Evolutionary conservation across 768 basidiomycete genomes (phyloP).

Genomic region (Serpula lacrymans): DNA sequence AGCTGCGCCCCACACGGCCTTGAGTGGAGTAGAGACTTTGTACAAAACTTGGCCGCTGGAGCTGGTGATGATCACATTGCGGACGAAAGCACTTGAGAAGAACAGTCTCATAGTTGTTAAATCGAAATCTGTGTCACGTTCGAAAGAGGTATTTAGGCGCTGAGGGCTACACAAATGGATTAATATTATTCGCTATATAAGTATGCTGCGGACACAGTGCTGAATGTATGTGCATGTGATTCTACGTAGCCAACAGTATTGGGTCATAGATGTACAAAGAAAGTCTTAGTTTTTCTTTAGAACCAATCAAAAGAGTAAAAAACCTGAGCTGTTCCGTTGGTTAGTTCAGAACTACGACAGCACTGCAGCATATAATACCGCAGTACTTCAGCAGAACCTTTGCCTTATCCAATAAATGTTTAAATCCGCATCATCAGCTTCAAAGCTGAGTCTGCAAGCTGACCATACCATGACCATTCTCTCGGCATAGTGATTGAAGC

Average conservation of each 20-base stretch:
- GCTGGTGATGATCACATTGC: conserved; percentile 5
- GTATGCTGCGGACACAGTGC: neutral
- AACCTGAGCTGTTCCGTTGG: too few species aligned
- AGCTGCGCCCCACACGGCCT: conserved; percentile 6
- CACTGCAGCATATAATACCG: too few species aligned
- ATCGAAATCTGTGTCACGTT: neutral
- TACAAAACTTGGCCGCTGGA: neutral
- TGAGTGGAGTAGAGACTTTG: conserved; percentile 1
- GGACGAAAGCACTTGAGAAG: conserved; percentile 3
- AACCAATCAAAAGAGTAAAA: too few species aligned
- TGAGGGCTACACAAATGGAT: neutral
- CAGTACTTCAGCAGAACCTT: too few species aligned
- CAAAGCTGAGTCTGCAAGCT: too few species aligned
- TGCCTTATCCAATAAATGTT: too few species aligned
- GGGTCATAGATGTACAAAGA: neutral
- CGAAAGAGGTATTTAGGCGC: neutral
- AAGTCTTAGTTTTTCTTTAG: neutral
- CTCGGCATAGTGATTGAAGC: too few species aligned
- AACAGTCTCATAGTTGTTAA: neutral
- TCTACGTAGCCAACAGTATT: neutral
- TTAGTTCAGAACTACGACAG: too few species aligned
- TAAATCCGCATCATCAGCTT: too few species aligned
- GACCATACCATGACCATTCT: too few species aligned
- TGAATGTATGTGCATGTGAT: neutral
- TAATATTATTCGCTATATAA: neutral